These are phyloP conservation scores for Penicillium lagena DNA, from an alignment of 495 filamentous ascomycete genomes.

Conservation along the genomic window DNA sequence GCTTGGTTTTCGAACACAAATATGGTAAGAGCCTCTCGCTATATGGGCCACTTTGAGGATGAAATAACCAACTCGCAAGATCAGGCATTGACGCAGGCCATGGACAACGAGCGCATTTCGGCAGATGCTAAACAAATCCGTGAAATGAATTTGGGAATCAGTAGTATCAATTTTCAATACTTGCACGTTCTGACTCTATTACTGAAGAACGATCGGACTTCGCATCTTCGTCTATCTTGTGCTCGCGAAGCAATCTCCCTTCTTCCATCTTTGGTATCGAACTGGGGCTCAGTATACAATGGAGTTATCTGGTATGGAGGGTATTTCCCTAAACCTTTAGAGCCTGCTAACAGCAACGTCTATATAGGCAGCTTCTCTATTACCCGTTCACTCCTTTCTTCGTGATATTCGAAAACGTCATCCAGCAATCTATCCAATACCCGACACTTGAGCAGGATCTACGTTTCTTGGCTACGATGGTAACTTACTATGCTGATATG, in stretches of 20 bases:
- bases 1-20: neutral
- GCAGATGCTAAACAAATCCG: neutral
- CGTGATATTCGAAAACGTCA: slow-evolving; percentile 9
- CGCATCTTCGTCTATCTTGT: slow-evolving; percentile 2
- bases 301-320: slow-evolving; percentile 12
- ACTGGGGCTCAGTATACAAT: slow-evolving; percentile 15
- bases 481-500: slow-evolving; percentile 5
- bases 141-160: slow-evolving; percentile 8
- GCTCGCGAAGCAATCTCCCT: slow-evolving; percentile 7
- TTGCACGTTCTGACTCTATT: slow-evolving; percentile 3
- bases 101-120: neutral
- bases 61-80: neutral
- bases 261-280: slow-evolving; percentile 8
- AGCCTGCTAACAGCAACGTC: no score
- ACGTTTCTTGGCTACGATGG: neutral
- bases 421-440: neutral
- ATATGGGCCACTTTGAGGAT: no score
- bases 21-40: no score
- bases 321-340: no score
- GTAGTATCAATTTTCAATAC: slow-evolving; percentile 5
- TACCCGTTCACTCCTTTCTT: slow-evolving; percentile 16
- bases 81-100: neutral
- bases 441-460: slow-evolving; percentile 2
- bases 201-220: slow-evolving; percentile 3
- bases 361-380: slow-evolving; percentile 14